A percentile compares a stretch with the other conserved stretches of the same genome.
phyloP scores from a whole-genome alignment of 1,284 basidiomycete species.

The Pseudozyma sp. region DNA sequence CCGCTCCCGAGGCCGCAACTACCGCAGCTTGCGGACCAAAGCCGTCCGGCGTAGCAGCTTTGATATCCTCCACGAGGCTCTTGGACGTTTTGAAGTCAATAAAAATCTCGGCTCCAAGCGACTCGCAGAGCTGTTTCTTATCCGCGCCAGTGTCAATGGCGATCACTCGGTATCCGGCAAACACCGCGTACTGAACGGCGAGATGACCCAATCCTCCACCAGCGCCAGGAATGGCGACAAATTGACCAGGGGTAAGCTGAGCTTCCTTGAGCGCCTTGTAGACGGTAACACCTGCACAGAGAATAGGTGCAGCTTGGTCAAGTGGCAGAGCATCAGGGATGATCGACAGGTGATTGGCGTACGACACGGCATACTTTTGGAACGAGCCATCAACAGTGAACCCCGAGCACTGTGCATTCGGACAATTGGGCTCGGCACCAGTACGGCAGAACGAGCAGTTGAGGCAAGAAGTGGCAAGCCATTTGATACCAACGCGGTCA shows the following conservation, averaged over 20 bases:
- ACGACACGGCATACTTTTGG: slow-evolving; percentile 77
- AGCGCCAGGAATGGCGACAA: slow-evolving; percentile 82
- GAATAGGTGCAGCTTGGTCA: slow-evolving; percentile 81
- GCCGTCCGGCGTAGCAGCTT: slow-evolving; percentile 76
- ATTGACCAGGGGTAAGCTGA: slow-evolving; percentile 77
- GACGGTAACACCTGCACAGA: slow-evolving; percentile 81
- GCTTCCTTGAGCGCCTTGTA: slow-evolving; percentile 86
- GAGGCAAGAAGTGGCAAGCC: slow-evolving; percentile 73
- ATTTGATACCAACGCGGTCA: slow-evolving; percentile 86
- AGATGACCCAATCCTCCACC: slow-evolving; percentile 74
- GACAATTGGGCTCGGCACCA: slow-evolving; percentile 76
- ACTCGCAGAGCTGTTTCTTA: slow-evolving; percentile 78
- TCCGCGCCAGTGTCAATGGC: slow-evolving; percentile 83
- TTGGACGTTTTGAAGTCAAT: slow-evolving; percentile 78
- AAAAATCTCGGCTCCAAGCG: slow-evolving; percentile 82
- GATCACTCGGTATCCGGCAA: slow-evolving; percentile 76
- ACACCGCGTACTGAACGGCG: slow-evolving; percentile 58
- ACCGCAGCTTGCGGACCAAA: slow-evolving; percentile 77
- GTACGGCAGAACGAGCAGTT: slow-evolving; percentile 80
- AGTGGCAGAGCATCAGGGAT: slow-evolving; percentile 72
- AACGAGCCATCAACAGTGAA: slow-evolving; percentile 86
- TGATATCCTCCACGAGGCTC: slow-evolving; percentile 76
- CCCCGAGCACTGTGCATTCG: slow-evolving; percentile 47
- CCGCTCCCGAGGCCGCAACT: slow-evolving; percentile 69
- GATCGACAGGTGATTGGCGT: slow-evolving; percentile 76